Base-by-base conservation (phyloP, 495 filamentous ascomycete species). In the Penicillium lividum region DNA sequence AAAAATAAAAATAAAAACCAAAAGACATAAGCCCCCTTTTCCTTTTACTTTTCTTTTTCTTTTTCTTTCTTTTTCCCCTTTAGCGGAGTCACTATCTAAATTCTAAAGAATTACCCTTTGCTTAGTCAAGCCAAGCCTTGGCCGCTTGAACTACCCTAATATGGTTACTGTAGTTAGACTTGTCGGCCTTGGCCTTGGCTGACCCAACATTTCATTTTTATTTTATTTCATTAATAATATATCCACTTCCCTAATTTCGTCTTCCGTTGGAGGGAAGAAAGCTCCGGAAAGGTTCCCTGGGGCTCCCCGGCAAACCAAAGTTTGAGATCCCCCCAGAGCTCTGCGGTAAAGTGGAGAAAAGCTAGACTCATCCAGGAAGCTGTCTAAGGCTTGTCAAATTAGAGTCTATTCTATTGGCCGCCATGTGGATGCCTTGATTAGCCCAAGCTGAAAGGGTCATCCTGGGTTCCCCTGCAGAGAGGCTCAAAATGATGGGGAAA, bases 391-490 rank as follows among this genome's bases (percentile, higher is more conserved):
- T 11, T 11, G 38, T 40, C 38, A 40, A 40, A 40, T 64, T 58
- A 42, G 42, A 61, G 64, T 45, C 45, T 16, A 36, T 51, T 50
- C 51, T 22, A 11, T 52, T n/a, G 29, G 45, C 28, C 51, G 57
- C 57, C 57, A 60, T 60, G 51, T 60, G 57, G 51, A 55, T 9
- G 13, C 57, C 45, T 45, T 52, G 43, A 33, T 33, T 62, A 15
- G 27, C 57, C 57, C 50, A n/a, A 58, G 60, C 54, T 61, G 59
- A 61, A 45, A 2, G 52, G 51, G 55, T 43, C 33, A 62, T 55
- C 29, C 47, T 58, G 30, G 60, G 48, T 42, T 27, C 46, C 59
- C 53, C 59, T 62, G 56, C 62, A 60, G 63, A 68, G 65, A 49
- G 46, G 65, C 65, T 68, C 65, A 68, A 68, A 60, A 22, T 22